phyloP scores from a whole-genome alignment of 306 rosid species.

The Mimosa pudica region DNA sequence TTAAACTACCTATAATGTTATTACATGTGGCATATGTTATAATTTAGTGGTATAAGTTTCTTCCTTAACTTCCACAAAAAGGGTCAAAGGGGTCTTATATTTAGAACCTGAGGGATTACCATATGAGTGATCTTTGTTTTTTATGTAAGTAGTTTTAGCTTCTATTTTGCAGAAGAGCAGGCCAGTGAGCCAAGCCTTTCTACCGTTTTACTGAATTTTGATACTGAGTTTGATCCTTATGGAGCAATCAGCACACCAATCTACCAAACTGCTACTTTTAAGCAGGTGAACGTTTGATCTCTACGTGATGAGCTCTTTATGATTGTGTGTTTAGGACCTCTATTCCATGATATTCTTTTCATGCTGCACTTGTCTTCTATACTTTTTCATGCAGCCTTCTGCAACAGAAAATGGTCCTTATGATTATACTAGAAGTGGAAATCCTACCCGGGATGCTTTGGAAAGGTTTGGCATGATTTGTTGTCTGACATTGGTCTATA shows the following conservation, averaged over 20 bases:
- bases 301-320: neutral
- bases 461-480: constrained; percentile 60
- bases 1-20: too few relatives aligned
- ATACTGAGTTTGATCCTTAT: constrained; percentile 76
- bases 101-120: too few relatives aligned
- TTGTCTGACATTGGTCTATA: constrained; percentile 27
- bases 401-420: constrained; percentile 85
- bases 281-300: constrained; percentile 66
- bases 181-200: constrained; percentile 66
- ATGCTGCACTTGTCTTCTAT: constrained; percentile 3
- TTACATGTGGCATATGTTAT: too few relatives aligned
- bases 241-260: constrained; percentile 74
- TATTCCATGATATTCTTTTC: neutral
- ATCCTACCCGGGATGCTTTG: constrained; percentile 86
- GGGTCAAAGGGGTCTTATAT: too few relatives aligned
- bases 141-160: constrained; percentile 23
- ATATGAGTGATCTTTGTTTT: constrained; percentile 8
- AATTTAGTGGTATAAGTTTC: too few relatives aligned
- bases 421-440: constrained; percentile 93
- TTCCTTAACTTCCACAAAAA: too few relatives aligned
- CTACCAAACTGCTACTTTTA: constrained; percentile 93
- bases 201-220: constrained; percentile 77
- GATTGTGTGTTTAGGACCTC: neutral
- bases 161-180: constrained; percentile 52
- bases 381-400: constrained; percentile 66